Base-by-base conservation (phyloP, 805 yeast genomes). In the Zygotorulaspora florentina region DNA sequence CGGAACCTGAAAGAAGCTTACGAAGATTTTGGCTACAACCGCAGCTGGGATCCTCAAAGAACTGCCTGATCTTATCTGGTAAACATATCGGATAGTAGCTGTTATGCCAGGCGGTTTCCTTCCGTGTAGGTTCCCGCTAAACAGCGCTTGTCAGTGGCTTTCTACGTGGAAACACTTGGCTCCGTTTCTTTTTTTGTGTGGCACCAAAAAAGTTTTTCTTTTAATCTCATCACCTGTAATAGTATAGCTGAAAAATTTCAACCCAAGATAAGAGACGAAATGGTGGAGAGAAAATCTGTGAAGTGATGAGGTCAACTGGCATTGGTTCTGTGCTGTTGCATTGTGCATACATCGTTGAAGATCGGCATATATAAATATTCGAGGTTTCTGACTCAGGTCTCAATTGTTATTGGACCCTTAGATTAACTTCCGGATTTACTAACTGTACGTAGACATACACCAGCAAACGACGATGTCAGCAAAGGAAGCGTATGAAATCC, bases 401-500 rank as follows among this genome's bases (percentile, higher is more conserved):
- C 25, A 5, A 5, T 20, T 20, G 25, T 20, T 7, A n/a, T 20
- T 5, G 25, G 25, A 20, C 33, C 15, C 15, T 29, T 29, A 5
- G 33, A 29, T 4, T 29, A 5, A 12, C n/a, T 13, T 12, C 8
- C 8, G n/a, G 15, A 29, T 29, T 4, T 8, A 4, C 8, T 9
- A 29, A 29, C 33, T 29, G 15, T 20, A 5, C 25, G 25, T 20
- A 20, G 25, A 20, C 25, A 20, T 20, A 20, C 7, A 20, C 25
- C 25, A 20, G 25, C 25, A 20, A 20, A 20, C 25, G 25, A 20
- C 33, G 33, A 33, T 33, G 36, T 33, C 36, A 34, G 36, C 20
- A 10, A 40, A 37, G 26, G 45, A 40, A 36, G 37, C 31, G 27
- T 36, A 35, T 28, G 51, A 47, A 16, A 39, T 40, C 20, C 40